Evolutionary conservation across 768 basidiomycete species (phyloP).

Genomic region (Mycena vitilis): DNA sequence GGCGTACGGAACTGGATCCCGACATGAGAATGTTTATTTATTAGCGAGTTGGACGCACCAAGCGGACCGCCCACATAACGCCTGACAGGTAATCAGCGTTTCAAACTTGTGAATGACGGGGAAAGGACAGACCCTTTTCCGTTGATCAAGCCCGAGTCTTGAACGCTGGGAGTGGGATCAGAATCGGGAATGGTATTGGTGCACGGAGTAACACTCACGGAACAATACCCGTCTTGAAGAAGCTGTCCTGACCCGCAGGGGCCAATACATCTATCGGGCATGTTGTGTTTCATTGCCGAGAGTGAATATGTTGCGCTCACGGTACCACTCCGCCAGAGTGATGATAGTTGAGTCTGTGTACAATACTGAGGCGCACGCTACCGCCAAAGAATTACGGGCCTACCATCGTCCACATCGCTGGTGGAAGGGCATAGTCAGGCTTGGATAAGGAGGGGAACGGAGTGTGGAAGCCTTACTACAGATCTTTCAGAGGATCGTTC

Average conservation of each 20-base stretch:
- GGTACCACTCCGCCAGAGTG: conserved; percentile 20
- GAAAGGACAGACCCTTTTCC: conserved; percentile 41
- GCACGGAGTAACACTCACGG: conserved; percentile 38
- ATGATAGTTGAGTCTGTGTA: conserved; percentile 7
- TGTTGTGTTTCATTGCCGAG: not conserved
- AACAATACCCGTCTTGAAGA: conserved; percentile 46
- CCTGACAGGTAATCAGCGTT: conserved; percentile 42
- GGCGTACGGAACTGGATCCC: conserved; percentile 46
- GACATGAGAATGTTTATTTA: conserved; percentile 34
- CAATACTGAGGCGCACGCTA: not conserved
- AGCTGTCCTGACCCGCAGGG: conserved; percentile 50
- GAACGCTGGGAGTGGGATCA: conserved; percentile 34
- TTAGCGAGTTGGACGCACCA: conserved; percentile 39
- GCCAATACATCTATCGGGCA: conserved; percentile 38
- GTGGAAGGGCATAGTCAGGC: not conserved
- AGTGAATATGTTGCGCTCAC: conserved; percentile 3
- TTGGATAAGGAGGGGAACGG: not conserved
- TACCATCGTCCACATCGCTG: conserved; percentile 20
- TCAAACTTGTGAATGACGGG: conserved; percentile 25
- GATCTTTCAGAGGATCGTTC: not conserved
- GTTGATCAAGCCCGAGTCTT: conserved; percentile 59
- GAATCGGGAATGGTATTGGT: not conserved
- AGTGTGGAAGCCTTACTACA: not conserved
- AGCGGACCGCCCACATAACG: conserved; percentile 53
- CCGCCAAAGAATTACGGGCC: not conserved